Percentiles rank a stretch among this genome's conserved stretches.
These are phyloP conservation scores for Alternaria burnsii DNA, from an alignment of 2,329 filamentous ascomycete genomes.

Conservation along the genomic window DNA sequence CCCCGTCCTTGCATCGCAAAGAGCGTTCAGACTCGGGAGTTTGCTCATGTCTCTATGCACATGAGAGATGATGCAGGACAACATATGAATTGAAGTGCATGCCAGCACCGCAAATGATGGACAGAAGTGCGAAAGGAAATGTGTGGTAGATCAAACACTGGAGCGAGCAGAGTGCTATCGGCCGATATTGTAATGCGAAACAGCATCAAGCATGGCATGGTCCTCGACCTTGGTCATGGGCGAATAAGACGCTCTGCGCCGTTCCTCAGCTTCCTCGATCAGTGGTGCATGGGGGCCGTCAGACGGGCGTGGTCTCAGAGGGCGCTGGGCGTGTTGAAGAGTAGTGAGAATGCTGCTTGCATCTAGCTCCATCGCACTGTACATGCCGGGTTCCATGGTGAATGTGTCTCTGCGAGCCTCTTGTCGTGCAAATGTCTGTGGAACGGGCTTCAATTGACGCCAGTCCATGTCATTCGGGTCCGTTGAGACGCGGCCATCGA, in stretches of 20 bases:
- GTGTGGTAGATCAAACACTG: not conserved
- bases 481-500: slow-evolving; percentile 45
- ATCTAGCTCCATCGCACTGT: slow-evolving; percentile 49
- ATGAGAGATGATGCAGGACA: not conserved
- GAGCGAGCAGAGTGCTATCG: not conserved
- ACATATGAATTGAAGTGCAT: not conserved
- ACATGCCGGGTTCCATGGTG: slow-evolving; percentile 39
- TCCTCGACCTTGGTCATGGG: slow-evolving; percentile 20
- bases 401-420: slow-evolving; percentile 33
- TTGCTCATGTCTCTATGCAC: not conserved
- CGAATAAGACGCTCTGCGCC: slow-evolving; percentile 34
- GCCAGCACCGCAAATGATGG: not conserved
- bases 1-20: not conserved
- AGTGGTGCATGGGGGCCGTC: slow-evolving; percentile 44
- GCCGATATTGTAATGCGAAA: slow-evolving; percentile 12
- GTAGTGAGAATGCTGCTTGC: slow-evolving; percentile 49
- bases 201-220: slow-evolving; percentile 8
- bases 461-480: slow-evolving; percentile 42
- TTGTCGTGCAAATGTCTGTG: slow-evolving; percentile 19
- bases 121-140: not conserved
- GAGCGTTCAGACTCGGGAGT: not conserved
- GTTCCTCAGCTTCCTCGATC: slow-evolving; percentile 39
- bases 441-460: slow-evolving; percentile 41
- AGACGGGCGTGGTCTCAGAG: slow-evolving; percentile 38
- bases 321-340: slow-evolving; percentile 40